Evolutionary conservation across 495 filamentous ascomycete genomes (phyloP).

Genomic region (Niebla homalea): DNA sequence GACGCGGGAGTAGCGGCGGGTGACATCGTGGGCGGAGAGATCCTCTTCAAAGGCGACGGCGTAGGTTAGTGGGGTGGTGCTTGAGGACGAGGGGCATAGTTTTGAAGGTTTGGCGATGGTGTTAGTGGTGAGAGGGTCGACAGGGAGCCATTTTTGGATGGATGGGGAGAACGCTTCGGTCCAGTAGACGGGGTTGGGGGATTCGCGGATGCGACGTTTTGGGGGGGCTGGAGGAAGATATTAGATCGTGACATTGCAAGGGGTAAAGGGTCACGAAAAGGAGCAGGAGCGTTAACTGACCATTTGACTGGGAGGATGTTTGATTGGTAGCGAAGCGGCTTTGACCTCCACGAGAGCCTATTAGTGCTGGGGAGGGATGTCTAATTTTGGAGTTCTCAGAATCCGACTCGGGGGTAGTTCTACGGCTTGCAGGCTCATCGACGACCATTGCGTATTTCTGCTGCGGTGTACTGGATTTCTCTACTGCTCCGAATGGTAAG

Average conservation of each 20-base stretch:
- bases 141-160: slow-evolving; percentile 77
- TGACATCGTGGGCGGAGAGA: slow-evolving; percentile 64
- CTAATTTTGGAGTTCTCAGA: not conserved
- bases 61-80: slow-evolving; percentile 69
- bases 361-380: not conserved
- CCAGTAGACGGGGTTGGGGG: slow-evolving; percentile 77
- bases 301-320: not conserved
- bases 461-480: slow-evolving; percentile 31
- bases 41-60: slow-evolving; percentile 77
- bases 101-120: slow-evolving; percentile 59
- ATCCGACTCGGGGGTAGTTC: not conserved
- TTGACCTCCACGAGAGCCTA: slow-evolving; percentile 2
- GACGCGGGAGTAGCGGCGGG: slow-evolving; percentile 61
- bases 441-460: not conserved
- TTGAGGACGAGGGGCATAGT: slow-evolving; percentile 69
- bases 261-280: not conserved
- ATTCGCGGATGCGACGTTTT: slow-evolving; percentile 35
- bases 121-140: slow-evolving; percentile 72
- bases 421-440: not conserved
- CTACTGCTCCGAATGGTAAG: slow-evolving; percentile 53
- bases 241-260: not conserved
- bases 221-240: slow-evolving; percentile 10
- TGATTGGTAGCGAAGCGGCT: not conserved
- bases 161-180: slow-evolving; percentile 78
- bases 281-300: not conserved